Conservation (phyloP, 192 early-diverging fungal species). For the Backusella circina region DNA sequence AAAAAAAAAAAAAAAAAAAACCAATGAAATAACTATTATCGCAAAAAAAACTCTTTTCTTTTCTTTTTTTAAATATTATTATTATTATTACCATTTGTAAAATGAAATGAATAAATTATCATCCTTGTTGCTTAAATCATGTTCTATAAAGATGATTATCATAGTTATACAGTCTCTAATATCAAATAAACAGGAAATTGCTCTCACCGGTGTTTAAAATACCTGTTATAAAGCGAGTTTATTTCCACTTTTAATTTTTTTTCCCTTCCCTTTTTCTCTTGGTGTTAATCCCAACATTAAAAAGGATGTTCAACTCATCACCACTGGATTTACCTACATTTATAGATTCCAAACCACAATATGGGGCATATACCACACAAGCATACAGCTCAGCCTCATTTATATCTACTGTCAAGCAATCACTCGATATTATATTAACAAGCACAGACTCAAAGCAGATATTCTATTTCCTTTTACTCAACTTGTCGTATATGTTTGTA, state of each 20-base stretch:
- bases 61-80: no score
- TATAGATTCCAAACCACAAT: constrained; percentile 31
- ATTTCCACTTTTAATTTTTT: background rate
- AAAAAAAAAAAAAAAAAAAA: background rate
- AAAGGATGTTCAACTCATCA: constrained; percentile 22
- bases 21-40: background rate
- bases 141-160: no score
- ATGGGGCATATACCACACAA: constrained; percentile 16
- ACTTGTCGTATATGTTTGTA: constrained; percentile 90
- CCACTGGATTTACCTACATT: constrained; percentile 27
- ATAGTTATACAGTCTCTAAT: no score
- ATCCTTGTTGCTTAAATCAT: no score
- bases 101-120: no score
- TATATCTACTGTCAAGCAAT: constrained; percentile 22
- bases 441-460: constrained; percentile 85
- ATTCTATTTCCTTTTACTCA: constrained; percentile 90
- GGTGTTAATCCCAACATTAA: background rate
- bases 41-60: no score
- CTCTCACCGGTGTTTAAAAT: background rate
- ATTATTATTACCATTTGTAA: no score
- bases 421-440: constrained; percentile 52
- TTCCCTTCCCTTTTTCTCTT: background rate
- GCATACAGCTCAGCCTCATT: constrained; percentile 4
- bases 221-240: background rate
- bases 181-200: no score